Conservation (phyloP, 306 rosid genomes). For the Quercus agrifolia region DNA sequence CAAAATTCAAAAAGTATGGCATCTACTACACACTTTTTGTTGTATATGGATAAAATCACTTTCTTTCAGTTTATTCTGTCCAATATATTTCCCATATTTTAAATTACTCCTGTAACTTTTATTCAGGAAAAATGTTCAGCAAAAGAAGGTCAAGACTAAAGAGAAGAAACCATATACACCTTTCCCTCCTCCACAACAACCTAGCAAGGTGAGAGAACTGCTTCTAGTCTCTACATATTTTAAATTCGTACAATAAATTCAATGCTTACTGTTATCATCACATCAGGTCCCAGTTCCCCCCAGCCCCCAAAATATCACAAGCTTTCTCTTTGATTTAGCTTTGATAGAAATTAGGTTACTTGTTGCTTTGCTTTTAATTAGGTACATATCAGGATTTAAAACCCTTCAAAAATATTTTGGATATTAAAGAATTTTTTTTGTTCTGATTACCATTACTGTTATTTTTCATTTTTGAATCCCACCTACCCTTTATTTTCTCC, state of each 20-base stretch:
- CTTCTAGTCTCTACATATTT: constrained; percentile 4
- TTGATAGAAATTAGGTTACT: background rate
- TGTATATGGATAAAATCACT: background rate
- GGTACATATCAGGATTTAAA: background rate
- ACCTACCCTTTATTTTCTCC: no score
- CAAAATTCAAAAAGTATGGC: constrained; percentile 80
- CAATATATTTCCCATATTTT: constrained; percentile 2
- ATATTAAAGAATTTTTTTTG: no score
- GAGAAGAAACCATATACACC: constrained; percentile 80
- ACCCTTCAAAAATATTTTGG: no score
- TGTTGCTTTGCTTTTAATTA: background rate
- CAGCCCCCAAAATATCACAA: no score
- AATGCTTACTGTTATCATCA: background rate
- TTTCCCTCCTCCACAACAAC: constrained; percentile 92
- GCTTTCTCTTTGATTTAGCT: no score
- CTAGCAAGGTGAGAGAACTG: constrained; percentile 65
- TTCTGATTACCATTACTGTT: background rate
- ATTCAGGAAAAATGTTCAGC: constrained; percentile 79
- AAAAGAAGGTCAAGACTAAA: constrained; percentile 68
- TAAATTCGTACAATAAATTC: constrained; percentile 4
- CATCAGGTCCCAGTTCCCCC: no score
- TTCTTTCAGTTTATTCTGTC: constrained; percentile 7
- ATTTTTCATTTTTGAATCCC: background rate
- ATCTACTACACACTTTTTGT: background rate
- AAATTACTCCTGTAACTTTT: background rate